phyloP scores from a whole-genome alignment of 108 stramenopile genomes.

The Thalassiosira profunda region DNA sequence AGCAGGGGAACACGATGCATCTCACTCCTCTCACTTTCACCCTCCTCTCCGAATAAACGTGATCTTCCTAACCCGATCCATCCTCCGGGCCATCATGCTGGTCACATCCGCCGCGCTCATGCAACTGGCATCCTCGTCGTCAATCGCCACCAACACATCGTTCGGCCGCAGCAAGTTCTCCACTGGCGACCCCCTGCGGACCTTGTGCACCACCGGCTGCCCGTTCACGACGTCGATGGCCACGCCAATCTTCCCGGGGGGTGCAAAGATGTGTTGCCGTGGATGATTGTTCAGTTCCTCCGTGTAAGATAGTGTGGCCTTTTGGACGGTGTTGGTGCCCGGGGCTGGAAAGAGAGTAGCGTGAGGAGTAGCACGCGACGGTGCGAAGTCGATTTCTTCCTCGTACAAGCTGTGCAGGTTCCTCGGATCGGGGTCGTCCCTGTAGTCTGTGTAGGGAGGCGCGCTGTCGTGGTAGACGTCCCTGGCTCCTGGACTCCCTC shows the following conservation, averaged over 20 bases:
- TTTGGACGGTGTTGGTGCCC: no score
- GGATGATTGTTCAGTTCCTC: slow-evolving; percentile 1
- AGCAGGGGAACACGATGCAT: no score
- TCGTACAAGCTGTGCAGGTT: no score
- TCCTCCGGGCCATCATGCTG: slow-evolving; percentile 64
- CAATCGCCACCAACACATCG: slow-evolving; percentile 70
- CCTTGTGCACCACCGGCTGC: slow-evolving; percentile 65
- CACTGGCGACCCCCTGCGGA: slow-evolving; percentile 51
- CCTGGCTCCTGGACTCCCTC: neutral
- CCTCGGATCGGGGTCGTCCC: no score
- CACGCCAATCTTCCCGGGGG: slow-evolving; percentile 73
- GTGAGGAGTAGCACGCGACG: neutral
- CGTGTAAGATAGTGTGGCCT: slow-evolving; percentile 6
- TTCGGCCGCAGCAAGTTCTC: slow-evolving; percentile 47
- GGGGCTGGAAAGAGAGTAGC: neutral
- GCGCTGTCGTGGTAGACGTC: neutral
- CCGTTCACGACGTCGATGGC: slow-evolving; percentile 72
- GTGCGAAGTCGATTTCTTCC: neutral
- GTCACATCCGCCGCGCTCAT: slow-evolving; percentile 70
- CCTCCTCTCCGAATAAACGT: slow-evolving; percentile 46
- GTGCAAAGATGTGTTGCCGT: slow-evolving; percentile 41
- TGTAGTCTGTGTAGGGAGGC: neutral
- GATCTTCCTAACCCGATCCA: slow-evolving; percentile 50
- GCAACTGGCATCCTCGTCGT: slow-evolving; percentile 63
- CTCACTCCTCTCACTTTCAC: no score